phyloP scores from a whole-genome alignment of 306 rosid species.

The Dalbergia oliveri region DNA sequence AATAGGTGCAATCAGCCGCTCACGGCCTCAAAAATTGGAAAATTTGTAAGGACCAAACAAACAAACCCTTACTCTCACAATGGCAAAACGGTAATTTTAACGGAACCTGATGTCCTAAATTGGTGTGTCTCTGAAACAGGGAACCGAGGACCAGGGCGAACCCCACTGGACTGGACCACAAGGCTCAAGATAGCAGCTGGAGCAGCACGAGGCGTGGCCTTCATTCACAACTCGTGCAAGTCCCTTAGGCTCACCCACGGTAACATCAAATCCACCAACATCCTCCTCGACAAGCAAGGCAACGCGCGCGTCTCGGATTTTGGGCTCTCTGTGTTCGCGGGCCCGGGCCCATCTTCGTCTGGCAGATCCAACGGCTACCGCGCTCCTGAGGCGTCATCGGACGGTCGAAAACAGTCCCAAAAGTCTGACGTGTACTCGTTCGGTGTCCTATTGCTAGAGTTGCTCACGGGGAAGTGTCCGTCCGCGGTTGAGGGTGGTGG shows the following conservation, averaged over 20 bases:
- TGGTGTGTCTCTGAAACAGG: constrained; percentile 55
- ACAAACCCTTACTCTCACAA: background rate
- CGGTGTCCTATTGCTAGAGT: constrained; percentile 87
- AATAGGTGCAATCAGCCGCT: background rate
- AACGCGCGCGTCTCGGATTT: constrained; percentile 82
- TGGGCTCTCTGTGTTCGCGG: constrained; percentile 73
- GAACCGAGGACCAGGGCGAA: constrained; percentile 93
- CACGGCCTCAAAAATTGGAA: too few relatives aligned
- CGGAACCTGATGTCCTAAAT: constrained; percentile 34
- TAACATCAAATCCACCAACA: constrained; percentile 87
- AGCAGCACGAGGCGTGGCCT: constrained; percentile 80
- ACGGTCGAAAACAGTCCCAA: constrained; percentile 72
- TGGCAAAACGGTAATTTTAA: constrained; percentile 41
- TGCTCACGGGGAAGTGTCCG: constrained; percentile 91
- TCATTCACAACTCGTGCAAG: constrained; percentile 75
- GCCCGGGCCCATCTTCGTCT: constrained; percentile 46
- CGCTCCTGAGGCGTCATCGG: constrained; percentile 73
- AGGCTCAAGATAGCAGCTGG: constrained; percentile 91
- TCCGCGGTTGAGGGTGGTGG: constrained; percentile 62
- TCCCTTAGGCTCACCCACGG: constrained; percentile 80
- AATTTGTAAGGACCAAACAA: too few relatives aligned
- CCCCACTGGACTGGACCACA: constrained; percentile 95
- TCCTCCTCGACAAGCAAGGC: constrained; percentile 76
- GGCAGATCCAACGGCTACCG: constrained; percentile 82
- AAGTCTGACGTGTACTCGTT: constrained; percentile 86